Conservation (phyloP, 352 stramenopile genomes). For the Phytophthora pinifolia region DNA sequence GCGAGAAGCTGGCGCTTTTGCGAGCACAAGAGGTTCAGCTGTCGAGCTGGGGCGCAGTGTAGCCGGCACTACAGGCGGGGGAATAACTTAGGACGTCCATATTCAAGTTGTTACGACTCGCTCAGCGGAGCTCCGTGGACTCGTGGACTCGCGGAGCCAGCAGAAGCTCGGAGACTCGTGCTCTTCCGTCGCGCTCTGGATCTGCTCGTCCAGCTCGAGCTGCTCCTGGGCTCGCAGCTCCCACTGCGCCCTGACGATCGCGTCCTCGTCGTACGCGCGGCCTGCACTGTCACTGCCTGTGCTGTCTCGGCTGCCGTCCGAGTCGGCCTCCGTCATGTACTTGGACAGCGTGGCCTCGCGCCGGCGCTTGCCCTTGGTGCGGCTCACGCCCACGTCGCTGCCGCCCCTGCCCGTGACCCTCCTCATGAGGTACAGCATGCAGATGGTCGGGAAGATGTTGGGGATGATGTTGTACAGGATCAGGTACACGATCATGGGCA, state of each 20-base stretch:
- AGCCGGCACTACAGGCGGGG: not conserved
- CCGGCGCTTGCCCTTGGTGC: slow-evolving; percentile 26
- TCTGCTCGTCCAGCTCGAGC: slow-evolving; percentile 19
- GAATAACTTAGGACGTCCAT: slow-evolving; percentile 52
- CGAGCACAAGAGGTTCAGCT: slow-evolving; percentile 50
- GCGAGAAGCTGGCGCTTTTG: slow-evolving; percentile 39
- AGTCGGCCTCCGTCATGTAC: slow-evolving; percentile 53
- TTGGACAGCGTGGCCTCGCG: slow-evolving; percentile 48
- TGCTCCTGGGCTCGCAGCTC: slow-evolving; percentile 29
- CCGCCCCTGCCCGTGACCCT: slow-evolving; percentile 39
- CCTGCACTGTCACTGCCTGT: slow-evolving; percentile 26
- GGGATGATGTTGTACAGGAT: slow-evolving; percentile 80
- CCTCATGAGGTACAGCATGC: slow-evolving; percentile 89
- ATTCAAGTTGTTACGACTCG: too few relatives aligned
- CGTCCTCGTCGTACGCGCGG: slow-evolving; percentile 20
- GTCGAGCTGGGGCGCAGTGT: slow-evolving; percentile 36
- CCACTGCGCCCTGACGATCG: slow-evolving; percentile 14
- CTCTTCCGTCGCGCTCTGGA: slow-evolving; percentile 28
- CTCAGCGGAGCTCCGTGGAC: slow-evolving; percentile 32
- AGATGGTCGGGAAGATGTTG: slow-evolving; percentile 86
- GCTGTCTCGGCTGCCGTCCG: slow-evolving; percentile 33
- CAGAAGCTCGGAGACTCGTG: slow-evolving; percentile 33
- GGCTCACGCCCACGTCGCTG: slow-evolving; percentile 18
- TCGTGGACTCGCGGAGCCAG: slow-evolving; percentile 40
- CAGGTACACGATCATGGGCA: slow-evolving; percentile 65